Evolutionary conservation across 331 rosid genomes (phyloP).

Genomic region (Pyracantha coccinea): DNA sequence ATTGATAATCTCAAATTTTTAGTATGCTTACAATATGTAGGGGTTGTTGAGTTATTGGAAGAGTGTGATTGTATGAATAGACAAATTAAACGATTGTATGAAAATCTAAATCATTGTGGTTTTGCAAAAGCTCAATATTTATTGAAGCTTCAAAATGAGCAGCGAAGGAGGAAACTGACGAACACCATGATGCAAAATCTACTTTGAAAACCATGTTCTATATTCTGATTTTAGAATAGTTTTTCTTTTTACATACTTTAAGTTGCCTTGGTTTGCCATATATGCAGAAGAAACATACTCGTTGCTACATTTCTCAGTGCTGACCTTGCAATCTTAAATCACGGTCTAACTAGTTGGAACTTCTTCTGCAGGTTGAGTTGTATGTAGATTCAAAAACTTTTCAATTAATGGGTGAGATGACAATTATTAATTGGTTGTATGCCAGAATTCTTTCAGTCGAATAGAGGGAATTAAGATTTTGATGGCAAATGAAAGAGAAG

Average conservation of each 20-base stretch:
- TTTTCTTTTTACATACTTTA: neutral
- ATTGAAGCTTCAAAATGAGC: too few relatives aligned
- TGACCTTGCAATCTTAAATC: neutral
- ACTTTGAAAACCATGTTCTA: too few relatives aligned
- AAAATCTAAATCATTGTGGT: neutral
- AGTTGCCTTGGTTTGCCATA: neutral
- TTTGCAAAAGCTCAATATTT: too few relatives aligned
- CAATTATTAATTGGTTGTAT: neutral
- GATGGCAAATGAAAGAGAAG: neutral
- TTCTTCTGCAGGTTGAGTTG: conserved; percentile 61
- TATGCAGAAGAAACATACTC: neutral
- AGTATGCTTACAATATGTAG: neutral
- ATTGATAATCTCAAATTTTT: neutral
- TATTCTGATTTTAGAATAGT: too few relatives aligned
- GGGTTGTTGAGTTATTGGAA: neutral
- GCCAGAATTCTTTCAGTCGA: neutral
- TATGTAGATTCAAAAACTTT: conserved; percentile 57
- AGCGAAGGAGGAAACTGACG: too few relatives aligned
- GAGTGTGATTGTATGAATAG: too few relatives aligned
- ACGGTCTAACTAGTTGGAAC: conserved; percentile 19
- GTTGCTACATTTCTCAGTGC: neutral
- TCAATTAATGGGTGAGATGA: conserved; percentile 53
- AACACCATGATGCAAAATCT: too few relatives aligned
- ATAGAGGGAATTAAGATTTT: neutral
- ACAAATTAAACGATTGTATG: too few relatives aligned